A percentile compares a stretch with the other conserved stretches of the same genome.
These are phyloP conservation scores for Dictyostelium firmibasis DNA, from an alignment of 78 protist genomes.

Conservation along the genomic window DNA sequence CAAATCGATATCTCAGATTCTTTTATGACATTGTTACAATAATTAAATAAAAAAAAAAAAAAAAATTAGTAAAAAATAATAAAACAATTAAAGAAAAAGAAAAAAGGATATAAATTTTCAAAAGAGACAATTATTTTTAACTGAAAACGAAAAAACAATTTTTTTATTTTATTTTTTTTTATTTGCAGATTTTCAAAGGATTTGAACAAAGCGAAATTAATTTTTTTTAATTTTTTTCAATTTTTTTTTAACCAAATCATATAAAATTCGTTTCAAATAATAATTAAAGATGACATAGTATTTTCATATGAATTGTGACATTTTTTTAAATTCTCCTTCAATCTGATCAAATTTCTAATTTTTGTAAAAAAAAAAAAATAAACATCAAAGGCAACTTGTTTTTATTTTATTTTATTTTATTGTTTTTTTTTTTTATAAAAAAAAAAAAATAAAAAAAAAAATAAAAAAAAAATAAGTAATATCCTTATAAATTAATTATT, in stretches of 20 bases:
- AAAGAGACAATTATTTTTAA: not conserved
- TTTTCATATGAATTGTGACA: not conserved
- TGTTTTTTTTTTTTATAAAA: too few species aligned
- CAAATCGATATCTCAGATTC: not conserved
- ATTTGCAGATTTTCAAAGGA: not conserved
- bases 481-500: not conserved
- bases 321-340: not conserved
- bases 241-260: not conserved
- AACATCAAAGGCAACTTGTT: not conserved
- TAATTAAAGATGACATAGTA: not conserved
- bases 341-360: not conserved
- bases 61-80: too few species aligned
- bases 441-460: too few species aligned
- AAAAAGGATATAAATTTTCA: not conserved
- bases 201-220: not conserved
- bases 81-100: not conserved
- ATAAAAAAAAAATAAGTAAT: too few species aligned
- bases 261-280: not conserved
- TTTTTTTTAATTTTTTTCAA: not conserved
- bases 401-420: not conserved
- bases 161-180: not conserved
- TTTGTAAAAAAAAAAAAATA: not conserved
- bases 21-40: not conserved
- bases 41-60: not conserved
- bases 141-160: not conserved